Conservation (phyloP, 2,329 filamentous ascomycete species). For the Zymoseptoria tritici region DNA sequence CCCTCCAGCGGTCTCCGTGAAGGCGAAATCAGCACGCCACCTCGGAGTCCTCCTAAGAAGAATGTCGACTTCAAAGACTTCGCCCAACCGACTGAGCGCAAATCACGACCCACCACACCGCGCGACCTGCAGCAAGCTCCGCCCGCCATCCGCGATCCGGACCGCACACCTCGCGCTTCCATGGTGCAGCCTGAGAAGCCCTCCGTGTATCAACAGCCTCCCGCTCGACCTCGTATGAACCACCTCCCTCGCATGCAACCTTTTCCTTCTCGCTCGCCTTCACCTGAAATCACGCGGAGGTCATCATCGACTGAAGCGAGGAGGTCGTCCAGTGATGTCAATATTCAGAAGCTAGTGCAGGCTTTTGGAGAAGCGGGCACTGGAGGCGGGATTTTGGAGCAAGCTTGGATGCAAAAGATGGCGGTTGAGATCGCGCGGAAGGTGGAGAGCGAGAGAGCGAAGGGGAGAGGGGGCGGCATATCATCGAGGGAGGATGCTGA, state of each 20-base stretch:
- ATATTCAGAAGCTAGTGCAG: conserved; percentile 18
- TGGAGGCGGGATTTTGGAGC: conserved; percentile 57
- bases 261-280: conserved; percentile 17
- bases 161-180: conserved; percentile 30
- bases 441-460: conserved; percentile 75
- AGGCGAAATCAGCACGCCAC: conserved; percentile 40
- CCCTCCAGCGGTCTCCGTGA: conserved; percentile 21
- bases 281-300: conserved; percentile 14
- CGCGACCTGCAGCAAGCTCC: conserved; percentile 4
- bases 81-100: neutral
- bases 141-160: conserved; percentile 26
- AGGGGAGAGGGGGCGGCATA: conserved; percentile 19
- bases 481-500: conserved; percentile 16
- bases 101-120: conserved; percentile 14
- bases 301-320: conserved; percentile 7
- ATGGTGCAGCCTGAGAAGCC: conserved; percentile 18
- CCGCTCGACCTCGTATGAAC: conserved; percentile 4
- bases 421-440: conserved; percentile 82
- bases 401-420: conserved; percentile 89
- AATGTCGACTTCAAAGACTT: conserved; percentile 26
- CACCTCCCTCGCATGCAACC: conserved; percentile 13
- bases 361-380: conserved; percentile 18
- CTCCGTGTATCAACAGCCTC: neutral
- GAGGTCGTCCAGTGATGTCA: conserved; percentile 13
- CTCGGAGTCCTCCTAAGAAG: conserved; percentile 37